A percentile compares a stretch with the other conserved stretches of the same genome.
phyloP scores from a whole-genome alignment of 345 rosid genomes.

The Populus simonii region DNA sequence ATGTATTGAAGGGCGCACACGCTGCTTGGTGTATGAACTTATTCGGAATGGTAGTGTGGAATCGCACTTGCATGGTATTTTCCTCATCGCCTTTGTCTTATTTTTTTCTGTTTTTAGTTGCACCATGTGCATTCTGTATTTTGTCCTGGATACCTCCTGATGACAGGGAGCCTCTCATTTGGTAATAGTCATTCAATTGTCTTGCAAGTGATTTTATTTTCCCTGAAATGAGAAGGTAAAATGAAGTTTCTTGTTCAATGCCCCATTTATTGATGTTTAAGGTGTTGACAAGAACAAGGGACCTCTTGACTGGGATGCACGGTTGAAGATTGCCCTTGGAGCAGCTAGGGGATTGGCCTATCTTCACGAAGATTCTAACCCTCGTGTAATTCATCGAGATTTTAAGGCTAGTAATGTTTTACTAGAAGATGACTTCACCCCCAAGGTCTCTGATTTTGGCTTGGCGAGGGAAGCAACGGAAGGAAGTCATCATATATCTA shows the following conservation, averaged over 20 bases:
- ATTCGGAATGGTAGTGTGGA: slow-evolving; percentile 96
- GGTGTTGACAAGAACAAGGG: slow-evolving; percentile 60
- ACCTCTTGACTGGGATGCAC: slow-evolving; percentile 94
- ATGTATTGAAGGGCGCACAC: slow-evolving; percentile 82
- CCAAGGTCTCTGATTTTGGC: slow-evolving; percentile 98
- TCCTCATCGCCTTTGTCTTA: slow-evolving; percentile 12
- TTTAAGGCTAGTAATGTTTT: slow-evolving; percentile 96
- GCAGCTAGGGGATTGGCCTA: slow-evolving; percentile 98
- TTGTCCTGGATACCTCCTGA: background rate
- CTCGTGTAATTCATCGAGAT: slow-evolving; percentile 96
- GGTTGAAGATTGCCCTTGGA: slow-evolving; percentile 97
- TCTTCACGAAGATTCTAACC: slow-evolving; percentile 99
- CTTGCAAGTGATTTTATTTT: background rate
- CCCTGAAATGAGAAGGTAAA: background rate
- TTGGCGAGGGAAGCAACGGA: slow-evolving; percentile 99
- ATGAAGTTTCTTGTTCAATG: slow-evolving; percentile 1
- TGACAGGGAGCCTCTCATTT: background rate
- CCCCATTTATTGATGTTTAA: slow-evolving; percentile 24
- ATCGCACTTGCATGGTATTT: slow-evolving; percentile 95
- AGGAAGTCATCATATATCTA: slow-evolving; percentile 95
- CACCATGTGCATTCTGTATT: background rate
- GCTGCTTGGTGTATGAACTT: slow-evolving; percentile 91
- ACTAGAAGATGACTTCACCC: slow-evolving; percentile 84
- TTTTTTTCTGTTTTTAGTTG: background rate
- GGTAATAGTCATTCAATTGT: background rate